Percentiles rank a stretch among this genome's conserved stretches.
phyloP scores from a whole-genome alignment of 2,329 filamentous ascomycete species.

The Pseudogymnoascus sp. region DNA sequence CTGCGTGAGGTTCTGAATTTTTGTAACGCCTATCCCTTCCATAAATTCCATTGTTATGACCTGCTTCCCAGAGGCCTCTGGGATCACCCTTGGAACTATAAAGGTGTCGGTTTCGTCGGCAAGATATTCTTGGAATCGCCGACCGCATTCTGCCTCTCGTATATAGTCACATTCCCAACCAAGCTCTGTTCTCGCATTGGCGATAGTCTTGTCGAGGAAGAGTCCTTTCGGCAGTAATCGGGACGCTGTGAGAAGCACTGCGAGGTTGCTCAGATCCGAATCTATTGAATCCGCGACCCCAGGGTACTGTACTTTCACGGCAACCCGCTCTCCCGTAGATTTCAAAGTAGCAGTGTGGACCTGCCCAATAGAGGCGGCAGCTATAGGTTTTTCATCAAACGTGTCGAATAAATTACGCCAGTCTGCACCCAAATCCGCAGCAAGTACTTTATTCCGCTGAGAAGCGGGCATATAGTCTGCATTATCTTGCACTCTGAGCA shows the following conservation, averaged over 20 bases:
- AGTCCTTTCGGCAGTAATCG: slow-evolving; percentile 83
- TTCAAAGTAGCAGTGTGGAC: slow-evolving; percentile 80
- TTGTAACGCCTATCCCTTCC: slow-evolving; percentile 77
- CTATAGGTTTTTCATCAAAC: slow-evolving; percentile 88
- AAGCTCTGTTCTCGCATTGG: slow-evolving; percentile 83
- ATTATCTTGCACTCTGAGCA: slow-evolving; percentile 90
- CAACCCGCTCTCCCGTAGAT: slow-evolving; percentile 67
- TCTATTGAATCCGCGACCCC: slow-evolving; percentile 94
- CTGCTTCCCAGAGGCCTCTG: slow-evolving; percentile 72
- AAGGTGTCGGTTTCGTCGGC: slow-evolving; percentile 67
- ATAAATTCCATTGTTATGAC: slow-evolving; percentile 93
- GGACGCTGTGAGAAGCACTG: slow-evolving; percentile 82
- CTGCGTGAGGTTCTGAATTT: slow-evolving; percentile 67
- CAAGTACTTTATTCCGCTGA: slow-evolving; percentile 79
- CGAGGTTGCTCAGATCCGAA: slow-evolving; percentile 90
- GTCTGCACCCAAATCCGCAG: slow-evolving; percentile 66
- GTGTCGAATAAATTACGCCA: slow-evolving; percentile 78
- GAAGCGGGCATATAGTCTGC: slow-evolving; percentile 97
- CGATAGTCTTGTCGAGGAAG: slow-evolving; percentile 94
- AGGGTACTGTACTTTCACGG: slow-evolving; percentile 96
- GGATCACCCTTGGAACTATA: slow-evolving; percentile 67
- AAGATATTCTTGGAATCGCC: slow-evolving; percentile 70
- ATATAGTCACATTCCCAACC: slow-evolving; percentile 96
- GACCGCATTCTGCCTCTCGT: slow-evolving; percentile 75
- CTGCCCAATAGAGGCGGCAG: slow-evolving; percentile 93